Base-by-base conservation (phyloP, 345 rosid species). In the Stellera chamaejasme region DNA sequence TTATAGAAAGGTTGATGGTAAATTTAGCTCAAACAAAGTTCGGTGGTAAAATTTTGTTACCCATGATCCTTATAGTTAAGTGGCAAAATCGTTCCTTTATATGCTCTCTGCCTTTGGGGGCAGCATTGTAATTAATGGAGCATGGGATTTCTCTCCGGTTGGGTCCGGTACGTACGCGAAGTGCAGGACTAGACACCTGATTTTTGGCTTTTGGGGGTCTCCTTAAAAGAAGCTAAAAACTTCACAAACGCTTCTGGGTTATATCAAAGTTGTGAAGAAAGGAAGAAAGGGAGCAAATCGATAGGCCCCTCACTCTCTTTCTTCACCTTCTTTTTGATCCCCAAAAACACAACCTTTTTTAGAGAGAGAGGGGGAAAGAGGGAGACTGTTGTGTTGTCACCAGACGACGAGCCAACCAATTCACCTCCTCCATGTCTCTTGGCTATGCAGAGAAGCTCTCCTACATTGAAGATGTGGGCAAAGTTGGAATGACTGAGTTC, bases 361-460 rank as follows among this genome's bases (percentile, higher is more conserved):
- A 42, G 42, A 10, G 50, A 19, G 19, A 48, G 19, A 32, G 12
- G 4, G 49, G 49, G 16, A 14, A 19, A 13, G 15, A 36, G 25
- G 57, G 57, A 52, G 32, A 53, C 53, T 54, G 41, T 11, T 47
- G 43, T 54, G 41, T 11, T 47, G 43, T 51, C 14, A 43, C 41
- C 54, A 19, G 3, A 32, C 41, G 41, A 52, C 49, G 39, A 36
- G 23, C 16, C 49, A 16, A 69, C 44, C 13, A 46, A 61, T 43
- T 58, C 23, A 55, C 36, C 48, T 50, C 69, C 67, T 50, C 69
- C 67, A 93, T 93, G 99, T 93, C 99, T 72, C 77, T 93, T 64
- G 99, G 99, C 61, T 93, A 89, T 71, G 99, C 99, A 11, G 94
- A 93, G 82, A 93, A 89, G 87, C 81, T 93, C 42, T 93, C 99